These are phyloP conservation scores for Cylindrotheca closterium DNA, from an alignment of 108 stramenopile species.

Conservation along the genomic window DNA sequence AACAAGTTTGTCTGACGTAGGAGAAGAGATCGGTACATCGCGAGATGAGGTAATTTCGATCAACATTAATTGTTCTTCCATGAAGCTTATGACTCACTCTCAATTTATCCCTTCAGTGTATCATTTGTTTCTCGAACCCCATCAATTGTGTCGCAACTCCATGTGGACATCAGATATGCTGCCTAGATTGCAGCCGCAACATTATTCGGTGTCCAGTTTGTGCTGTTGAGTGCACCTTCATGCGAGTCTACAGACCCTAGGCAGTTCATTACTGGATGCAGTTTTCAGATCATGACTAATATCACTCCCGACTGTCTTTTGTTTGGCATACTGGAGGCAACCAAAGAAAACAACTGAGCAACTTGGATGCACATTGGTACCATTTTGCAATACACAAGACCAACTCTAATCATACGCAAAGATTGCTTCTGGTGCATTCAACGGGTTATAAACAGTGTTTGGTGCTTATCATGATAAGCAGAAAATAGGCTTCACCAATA, in stretches of 20 bases:
- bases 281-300: constrained; percentile 1
- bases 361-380: too few relatives aligned
- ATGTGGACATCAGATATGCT: constrained; percentile 82
- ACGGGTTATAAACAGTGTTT: too few relatives aligned
- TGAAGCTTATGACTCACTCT: background rate
- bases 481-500: too few relatives aligned
- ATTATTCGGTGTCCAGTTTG: constrained; percentile 64
- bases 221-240: constrained; percentile 52
- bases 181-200: constrained; percentile 51
- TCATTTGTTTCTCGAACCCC: constrained; percentile 49
- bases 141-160: constrained; percentile 78
- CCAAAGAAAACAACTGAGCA: too few relatives aligned
- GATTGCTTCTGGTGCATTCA: too few relatives aligned
- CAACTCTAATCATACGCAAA: too few relatives aligned
- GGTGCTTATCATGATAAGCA: too few relatives aligned
- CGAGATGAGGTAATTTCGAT: constrained; percentile 11
- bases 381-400: too few relatives aligned
- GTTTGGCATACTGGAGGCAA: too few relatives aligned
- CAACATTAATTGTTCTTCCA: too few relatives aligned
- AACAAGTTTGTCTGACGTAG: background rate
- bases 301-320: too few relatives aligned
- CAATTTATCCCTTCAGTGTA: constrained; percentile 40
- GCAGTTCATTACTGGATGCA: background rate
- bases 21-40: constrained; percentile 8
- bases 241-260: constrained; percentile 64